Conservation (phyloP, 352 stramenopile species). For the Pythium inflatum region DNA sequence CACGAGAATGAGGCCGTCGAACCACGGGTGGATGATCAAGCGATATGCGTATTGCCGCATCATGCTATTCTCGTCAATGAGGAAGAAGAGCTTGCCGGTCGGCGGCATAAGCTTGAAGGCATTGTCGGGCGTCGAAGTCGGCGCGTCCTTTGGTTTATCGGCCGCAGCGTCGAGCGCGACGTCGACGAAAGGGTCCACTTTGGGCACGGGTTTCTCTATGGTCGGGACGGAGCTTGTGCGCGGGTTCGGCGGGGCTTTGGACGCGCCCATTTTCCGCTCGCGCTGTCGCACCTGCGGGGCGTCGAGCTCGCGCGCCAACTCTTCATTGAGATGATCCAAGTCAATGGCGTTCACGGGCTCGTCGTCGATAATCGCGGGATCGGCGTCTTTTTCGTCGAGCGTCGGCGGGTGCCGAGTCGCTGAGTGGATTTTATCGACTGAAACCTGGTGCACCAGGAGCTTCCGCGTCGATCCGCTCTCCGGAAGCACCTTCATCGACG, state of each 20-base stretch:
- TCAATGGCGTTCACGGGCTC: slow-evolving; percentile 34
- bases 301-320: slow-evolving; percentile 43
- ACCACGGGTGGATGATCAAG: slow-evolving; percentile 67
- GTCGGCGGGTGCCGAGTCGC: neutral
- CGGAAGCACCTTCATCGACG: slow-evolving; percentile 58
- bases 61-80: slow-evolving; percentile 53
- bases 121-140: neutral
- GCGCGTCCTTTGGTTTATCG: neutral
- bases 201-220: neutral
- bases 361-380: slow-evolving; percentile 22
- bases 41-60: slow-evolving; percentile 44
- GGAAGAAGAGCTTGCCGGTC: slow-evolving; percentile 42
- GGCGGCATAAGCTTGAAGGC: slow-evolving; percentile 26
- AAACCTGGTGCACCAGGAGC: neutral
- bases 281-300: slow-evolving; percentile 1
- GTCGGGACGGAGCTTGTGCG: slow-evolving; percentile 7
- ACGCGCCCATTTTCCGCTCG: slow-evolving; percentile 17
- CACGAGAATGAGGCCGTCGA: slow-evolving; percentile 80
- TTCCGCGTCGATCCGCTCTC: slow-evolving; percentile 1
- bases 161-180: too few species aligned
- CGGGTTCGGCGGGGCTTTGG: slow-evolving; percentile 4
- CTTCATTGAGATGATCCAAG: slow-evolving; percentile 42
- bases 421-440: neutral
- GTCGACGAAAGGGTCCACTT: too few species aligned
- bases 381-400: slow-evolving; percentile 24